phyloP scores from a whole-genome alignment of 2,329 filamentous ascomycete genomes.

The Penicillium sp. region DNA sequence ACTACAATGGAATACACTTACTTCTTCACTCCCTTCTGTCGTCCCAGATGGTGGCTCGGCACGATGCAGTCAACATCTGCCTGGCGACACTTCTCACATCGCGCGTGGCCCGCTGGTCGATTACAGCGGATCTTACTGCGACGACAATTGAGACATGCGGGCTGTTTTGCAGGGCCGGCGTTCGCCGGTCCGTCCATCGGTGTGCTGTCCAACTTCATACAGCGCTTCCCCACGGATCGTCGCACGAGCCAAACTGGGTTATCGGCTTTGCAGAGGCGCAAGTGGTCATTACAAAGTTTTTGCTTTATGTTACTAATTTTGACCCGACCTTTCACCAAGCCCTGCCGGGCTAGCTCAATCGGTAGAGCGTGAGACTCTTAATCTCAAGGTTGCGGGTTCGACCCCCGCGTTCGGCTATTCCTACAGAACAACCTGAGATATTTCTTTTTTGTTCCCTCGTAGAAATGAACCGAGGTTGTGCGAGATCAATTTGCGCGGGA shows the following conservation, averaged over 20 bases:
- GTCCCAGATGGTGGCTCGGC: conserved; percentile 69
- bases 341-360: conserved; percentile 51
- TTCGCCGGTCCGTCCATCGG: conserved; percentile 15
- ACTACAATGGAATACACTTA: conserved; percentile 29
- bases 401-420: conserved; percentile 42
- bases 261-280: neutral
- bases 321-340: conserved; percentile 2
- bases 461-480: too few relatives aligned
- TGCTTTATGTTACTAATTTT: neutral
- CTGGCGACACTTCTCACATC: conserved; percentile 62
- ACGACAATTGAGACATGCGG: conserved; percentile 63
- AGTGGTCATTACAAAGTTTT: neutral
- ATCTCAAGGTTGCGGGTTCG: conserved; percentile 44
- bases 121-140: conserved; percentile 68
- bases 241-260: neutral
- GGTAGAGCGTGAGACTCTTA: conserved; percentile 53
- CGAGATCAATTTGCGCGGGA: too few relatives aligned
- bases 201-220: neutral
- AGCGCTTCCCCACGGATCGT: neutral
- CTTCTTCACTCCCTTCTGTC: conserved; percentile 77
- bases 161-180: conserved; percentile 28
- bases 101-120: conserved; percentile 50
- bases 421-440: conserved; percentile 19
- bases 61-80: conserved; percentile 62
- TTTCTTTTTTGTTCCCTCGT: neutral